These are phyloP conservation scores for Phytomonas serpens DNA, from an alignment of 208 protist species.

Conservation along the genomic window DNA sequence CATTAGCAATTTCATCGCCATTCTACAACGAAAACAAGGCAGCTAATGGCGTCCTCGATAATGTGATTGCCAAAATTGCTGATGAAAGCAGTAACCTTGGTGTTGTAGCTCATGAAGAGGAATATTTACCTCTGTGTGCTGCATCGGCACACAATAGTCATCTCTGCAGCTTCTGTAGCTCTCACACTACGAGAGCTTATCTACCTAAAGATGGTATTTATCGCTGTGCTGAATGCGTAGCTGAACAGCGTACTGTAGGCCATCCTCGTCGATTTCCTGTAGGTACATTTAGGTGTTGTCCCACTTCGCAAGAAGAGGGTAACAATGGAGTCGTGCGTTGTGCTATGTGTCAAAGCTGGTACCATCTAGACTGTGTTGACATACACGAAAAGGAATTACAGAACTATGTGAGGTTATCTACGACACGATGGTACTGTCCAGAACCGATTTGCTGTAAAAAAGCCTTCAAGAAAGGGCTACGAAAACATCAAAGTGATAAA, in stretches of 20 bases:
- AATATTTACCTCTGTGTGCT: not conserved
- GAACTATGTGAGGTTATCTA: conserved; percentile 58
- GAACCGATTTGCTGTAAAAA: conserved; percentile 65
- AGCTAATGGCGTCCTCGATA: conserved; percentile 37
- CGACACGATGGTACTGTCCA: conserved; percentile 80
- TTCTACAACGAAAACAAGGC: conserved; percentile 47
- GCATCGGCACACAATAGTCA: conserved; percentile 10
- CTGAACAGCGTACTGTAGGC: conserved; percentile 14
- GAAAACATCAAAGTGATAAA: conserved; percentile 1
- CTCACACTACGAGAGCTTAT: conserved; percentile 18
- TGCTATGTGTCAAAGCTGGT: conserved; percentile 56
- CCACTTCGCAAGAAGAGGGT: conserved; percentile 48
- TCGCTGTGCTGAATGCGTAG: conserved; percentile 41
- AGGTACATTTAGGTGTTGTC: conserved; percentile 82
- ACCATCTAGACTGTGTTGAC: conserved; percentile 64
- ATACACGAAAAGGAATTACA: conserved; percentile 40
- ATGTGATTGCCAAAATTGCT: conserved; percentile 38
- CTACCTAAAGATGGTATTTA: conserved; percentile 64
- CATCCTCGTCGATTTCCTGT: conserved; percentile 30
- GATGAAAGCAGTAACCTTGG: not conserved
- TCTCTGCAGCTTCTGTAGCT: conserved; percentile 37
- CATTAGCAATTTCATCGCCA: conserved; percentile 56
- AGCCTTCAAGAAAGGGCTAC: conserved; percentile 15
- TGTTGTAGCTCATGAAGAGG: conserved; percentile 4
- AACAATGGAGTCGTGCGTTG: conserved; percentile 68